Conservation (phyloP, 2,329 filamentous ascomycete species). For the Neopestalotiopsis sp. region DNA sequence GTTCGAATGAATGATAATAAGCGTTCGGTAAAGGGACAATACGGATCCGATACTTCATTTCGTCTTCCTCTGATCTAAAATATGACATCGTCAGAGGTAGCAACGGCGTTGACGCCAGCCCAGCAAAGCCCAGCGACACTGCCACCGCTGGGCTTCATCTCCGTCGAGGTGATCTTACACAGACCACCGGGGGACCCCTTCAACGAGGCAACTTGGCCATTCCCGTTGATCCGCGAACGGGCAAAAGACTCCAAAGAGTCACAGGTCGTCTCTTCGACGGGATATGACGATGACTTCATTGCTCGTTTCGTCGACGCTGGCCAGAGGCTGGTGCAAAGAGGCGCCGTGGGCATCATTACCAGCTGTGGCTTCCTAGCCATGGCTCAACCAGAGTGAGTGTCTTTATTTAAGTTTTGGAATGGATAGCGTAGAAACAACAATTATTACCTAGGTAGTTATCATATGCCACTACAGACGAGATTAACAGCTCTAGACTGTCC, state of each 20-base stretch:
- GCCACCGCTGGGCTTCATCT: conserved; percentile 40
- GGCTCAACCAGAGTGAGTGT: conserved; percentile 37
- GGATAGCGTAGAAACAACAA: too few relatives aligned
- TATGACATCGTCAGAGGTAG: not conserved
- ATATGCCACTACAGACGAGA: too few relatives aligned
- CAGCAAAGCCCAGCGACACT: not conserved
- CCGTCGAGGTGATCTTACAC: conserved; percentile 39
- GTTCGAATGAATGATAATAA: too few relatives aligned
- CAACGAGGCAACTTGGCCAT: conserved; percentile 42
- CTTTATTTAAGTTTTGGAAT: too few relatives aligned
- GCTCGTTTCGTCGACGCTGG: conserved; percentile 41
- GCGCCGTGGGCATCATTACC: conserved; percentile 43
- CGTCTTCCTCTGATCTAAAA: too few relatives aligned
- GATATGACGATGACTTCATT: conserved; percentile 40
- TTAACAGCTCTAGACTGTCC: conserved; percentile 31
- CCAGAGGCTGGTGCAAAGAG: conserved; percentile 36
- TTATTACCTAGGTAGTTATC: too few relatives aligned
- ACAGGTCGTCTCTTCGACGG: conserved; percentile 35
- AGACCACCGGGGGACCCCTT: conserved; percentile 43
- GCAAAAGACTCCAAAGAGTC: conserved; percentile 36
- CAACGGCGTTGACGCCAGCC: not conserved
- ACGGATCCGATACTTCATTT: too few relatives aligned
- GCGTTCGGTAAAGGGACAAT: too few relatives aligned
- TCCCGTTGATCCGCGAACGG: conserved; percentile 42
- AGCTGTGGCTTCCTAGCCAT: conserved; percentile 46